Percentiles rank a stretch among this genome's conserved stretches.
These are phyloP conservation scores for Alopecurus myosuroides DNA, from an alignment of 176 grass and related monocot species.

Conservation along the genomic window DNA sequence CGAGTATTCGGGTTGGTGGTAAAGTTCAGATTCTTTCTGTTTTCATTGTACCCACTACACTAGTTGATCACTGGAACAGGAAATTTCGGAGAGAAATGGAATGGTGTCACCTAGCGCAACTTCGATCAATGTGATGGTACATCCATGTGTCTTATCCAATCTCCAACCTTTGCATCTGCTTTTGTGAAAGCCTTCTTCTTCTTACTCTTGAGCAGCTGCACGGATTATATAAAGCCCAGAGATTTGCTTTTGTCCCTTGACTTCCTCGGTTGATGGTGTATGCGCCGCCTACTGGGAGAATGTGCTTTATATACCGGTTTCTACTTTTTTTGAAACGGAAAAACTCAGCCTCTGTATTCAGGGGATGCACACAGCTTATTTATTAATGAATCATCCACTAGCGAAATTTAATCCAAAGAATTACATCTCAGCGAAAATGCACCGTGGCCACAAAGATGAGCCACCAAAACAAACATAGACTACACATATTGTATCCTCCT, in stretches of 20 bases:
- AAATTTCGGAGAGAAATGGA: neutral
- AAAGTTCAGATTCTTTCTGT: neutral
- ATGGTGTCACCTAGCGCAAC: neutral
- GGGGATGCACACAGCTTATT: too few relatives aligned
- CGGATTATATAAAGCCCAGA: neutral
- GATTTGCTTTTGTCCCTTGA: neutral
- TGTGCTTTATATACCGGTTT: neutral
- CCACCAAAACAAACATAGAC: too few relatives aligned
- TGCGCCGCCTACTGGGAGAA: slow-evolving; percentile 11
- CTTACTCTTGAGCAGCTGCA: slow-evolving; percentile 15
- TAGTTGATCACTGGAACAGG: neutral
- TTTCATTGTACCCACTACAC: neutral
- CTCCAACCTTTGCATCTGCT: slow-evolving; percentile 19
- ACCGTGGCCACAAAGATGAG: too few relatives aligned
- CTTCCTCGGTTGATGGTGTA: neutral
- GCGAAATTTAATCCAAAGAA: too few relatives aligned
- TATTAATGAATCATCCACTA: too few relatives aligned
- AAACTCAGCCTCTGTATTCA: too few relatives aligned
- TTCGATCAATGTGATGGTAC: neutral
- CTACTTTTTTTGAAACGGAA: too few relatives aligned
- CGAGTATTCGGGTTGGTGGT: neutral
- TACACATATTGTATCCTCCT: too few relatives aligned
- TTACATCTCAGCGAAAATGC: too few relatives aligned
- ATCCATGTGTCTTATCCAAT: neutral
- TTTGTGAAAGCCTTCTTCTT: neutral